Conservation (phyloP, 495 filamentous ascomycete species). For the Lentithecium fluviatile region DNA sequence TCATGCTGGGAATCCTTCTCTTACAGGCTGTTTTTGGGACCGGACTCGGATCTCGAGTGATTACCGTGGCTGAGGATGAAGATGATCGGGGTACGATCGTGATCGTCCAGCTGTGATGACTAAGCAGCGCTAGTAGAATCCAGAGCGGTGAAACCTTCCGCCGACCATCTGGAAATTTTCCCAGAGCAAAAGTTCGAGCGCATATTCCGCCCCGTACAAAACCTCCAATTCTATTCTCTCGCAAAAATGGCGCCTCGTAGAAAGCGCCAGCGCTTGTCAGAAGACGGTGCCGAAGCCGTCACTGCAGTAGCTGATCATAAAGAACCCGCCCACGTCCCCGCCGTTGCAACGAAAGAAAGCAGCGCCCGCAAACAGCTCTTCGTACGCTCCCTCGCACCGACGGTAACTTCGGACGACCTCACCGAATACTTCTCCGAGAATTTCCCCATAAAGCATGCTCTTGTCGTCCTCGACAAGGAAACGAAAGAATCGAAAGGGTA, state of each 20-base stretch:
- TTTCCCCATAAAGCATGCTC: conserved; percentile 92
- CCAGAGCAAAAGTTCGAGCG: neutral
- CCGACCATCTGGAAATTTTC: neutral
- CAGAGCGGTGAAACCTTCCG: too few species aligned
- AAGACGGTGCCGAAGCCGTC: conserved; percentile 34
- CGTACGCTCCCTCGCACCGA: conserved; percentile 77
- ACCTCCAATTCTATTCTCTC: neutral
- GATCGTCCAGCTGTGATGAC: too few species aligned
- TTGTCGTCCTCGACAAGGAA: conserved; percentile 73
- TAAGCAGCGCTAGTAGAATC: too few species aligned
- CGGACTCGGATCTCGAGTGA: too few species aligned
- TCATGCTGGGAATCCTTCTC: too few species aligned
- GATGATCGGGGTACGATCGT: too few species aligned
- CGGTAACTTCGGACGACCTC: conserved; percentile 76
- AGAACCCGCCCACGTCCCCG: conserved; percentile 1
- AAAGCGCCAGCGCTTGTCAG: conserved; percentile 41
- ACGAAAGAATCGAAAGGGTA: conserved; percentile 87
- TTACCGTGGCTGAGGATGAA: too few species aligned
- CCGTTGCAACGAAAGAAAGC: conserved; percentile 5
- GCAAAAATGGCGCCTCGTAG: conserved; percentile 33
- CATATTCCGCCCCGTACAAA: neutral
- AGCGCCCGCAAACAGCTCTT: conserved; percentile 69
- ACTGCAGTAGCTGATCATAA: conserved; percentile 26
- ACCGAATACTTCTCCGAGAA: conserved; percentile 87
- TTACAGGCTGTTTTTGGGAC: too few species aligned